Evolutionary conservation across 1,139 yeast species (phyloP).

Genomic region (Lodderomyces orthopsilosis): DNA sequence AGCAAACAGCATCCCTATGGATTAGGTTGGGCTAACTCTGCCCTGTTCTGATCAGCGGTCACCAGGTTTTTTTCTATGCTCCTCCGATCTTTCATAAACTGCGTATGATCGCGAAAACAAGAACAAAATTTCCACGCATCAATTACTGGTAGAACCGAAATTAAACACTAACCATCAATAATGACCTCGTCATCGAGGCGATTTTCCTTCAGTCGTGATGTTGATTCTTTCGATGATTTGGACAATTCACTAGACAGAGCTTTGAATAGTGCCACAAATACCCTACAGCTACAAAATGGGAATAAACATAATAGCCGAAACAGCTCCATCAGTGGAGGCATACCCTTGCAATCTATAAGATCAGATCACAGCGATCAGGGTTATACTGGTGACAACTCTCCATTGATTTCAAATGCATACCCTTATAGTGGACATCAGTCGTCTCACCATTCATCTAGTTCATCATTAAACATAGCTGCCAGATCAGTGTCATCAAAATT

Average conservation of each 20-base stretch:
- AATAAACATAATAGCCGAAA: slow-evolving; percentile 15
- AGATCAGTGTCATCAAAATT: slow-evolving; percentile 17
- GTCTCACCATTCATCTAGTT: slow-evolving; percentile 10
- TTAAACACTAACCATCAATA: too few relatives aligned
- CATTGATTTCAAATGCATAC: slow-evolving; percentile 22
- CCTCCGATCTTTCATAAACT: too few relatives aligned
- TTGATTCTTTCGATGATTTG: slow-evolving; percentile 41
- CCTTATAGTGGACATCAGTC: slow-evolving; percentile 6
- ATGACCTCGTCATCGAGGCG: slow-evolving; percentile 6
- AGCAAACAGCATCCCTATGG: too few relatives aligned
- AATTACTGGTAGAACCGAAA: too few relatives aligned
- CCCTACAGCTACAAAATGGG: not conserved
- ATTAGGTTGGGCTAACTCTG: too few relatives aligned
- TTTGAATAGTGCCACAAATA: slow-evolving; percentile 37
- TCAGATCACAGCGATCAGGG: slow-evolving; percentile 4
- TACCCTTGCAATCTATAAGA: slow-evolving; percentile 26
- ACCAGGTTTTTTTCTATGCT: too few relatives aligned
- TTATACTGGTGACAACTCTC: slow-evolving; percentile 24
- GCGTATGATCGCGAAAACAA: not conserved
- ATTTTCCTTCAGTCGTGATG: slow-evolving; percentile 13
- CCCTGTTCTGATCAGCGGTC: too few relatives aligned
- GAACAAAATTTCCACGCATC: slow-evolving; percentile 1
- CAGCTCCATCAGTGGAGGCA: slow-evolving; percentile 27
- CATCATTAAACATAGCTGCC: slow-evolving; percentile 22
- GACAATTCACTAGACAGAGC: slow-evolving; percentile 45